Evolutionary conservation across 2,329 filamentous ascomycete genomes (phyloP).

Genomic region (Pseudogymnoascus sp.): DNA sequence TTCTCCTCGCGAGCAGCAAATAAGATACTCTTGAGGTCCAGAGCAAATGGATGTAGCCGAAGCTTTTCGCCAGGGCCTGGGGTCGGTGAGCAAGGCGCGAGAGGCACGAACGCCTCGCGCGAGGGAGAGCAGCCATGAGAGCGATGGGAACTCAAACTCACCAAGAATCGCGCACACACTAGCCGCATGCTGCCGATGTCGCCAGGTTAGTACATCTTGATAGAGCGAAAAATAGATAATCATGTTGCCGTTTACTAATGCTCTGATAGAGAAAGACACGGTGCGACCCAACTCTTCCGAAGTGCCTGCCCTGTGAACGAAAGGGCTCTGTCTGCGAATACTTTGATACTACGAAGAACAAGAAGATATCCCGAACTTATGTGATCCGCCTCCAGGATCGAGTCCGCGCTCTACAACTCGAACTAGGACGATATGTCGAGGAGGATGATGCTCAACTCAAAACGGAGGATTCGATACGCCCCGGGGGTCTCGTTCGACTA

Average conservation of each 20-base stretch:
- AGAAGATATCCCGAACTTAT: conserved; percentile 82
- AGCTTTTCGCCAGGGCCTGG: conserved; percentile 51
- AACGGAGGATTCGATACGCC: conserved; percentile 77
- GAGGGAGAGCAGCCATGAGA: conserved; percentile 33
- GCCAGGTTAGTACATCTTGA: conserved; percentile 49
- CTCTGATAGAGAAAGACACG: conserved; percentile 73
- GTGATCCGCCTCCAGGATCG: conserved; percentile 86
- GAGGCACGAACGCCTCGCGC: conserved; percentile 22
- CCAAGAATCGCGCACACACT: conserved; percentile 68
- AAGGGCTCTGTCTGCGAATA: conserved; percentile 91
- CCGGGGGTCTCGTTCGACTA: conserved; percentile 76
- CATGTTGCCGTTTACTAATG: conserved; percentile 12
- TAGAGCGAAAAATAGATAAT: background rate
- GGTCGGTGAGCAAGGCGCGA: conserved; percentile 28
- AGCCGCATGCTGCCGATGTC: conserved; percentile 71
- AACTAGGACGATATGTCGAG: conserved; percentile 70
- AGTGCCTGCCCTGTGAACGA: conserved; percentile 86
- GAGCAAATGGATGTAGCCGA: conserved; percentile 49
- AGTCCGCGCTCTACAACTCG: conserved; percentile 71
- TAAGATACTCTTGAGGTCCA: background rate
- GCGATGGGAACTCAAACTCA: conserved; percentile 42
- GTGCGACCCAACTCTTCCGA: conserved; percentile 87
- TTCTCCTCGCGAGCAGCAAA: background rate
- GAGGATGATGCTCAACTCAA: conserved; percentile 64
- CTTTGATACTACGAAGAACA: conserved; percentile 79